Evolutionary conservation across 306 rosid genomes (phyloP).

Genomic region (Prinsepia uniflora): DNA sequence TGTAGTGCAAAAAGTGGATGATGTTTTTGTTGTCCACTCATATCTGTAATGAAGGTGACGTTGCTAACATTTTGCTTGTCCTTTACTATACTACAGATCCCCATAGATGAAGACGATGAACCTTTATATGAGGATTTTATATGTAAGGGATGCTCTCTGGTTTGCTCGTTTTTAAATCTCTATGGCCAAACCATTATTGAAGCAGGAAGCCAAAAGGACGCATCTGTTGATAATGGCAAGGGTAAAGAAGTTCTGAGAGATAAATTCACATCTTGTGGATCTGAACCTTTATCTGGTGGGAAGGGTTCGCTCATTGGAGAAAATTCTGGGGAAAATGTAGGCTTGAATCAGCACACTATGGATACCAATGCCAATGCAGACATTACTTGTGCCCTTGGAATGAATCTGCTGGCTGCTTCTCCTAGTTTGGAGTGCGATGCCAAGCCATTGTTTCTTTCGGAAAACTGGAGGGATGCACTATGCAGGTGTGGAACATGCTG

Average conservation of each 20-base stretch:
- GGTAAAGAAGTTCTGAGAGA: constrained; percentile 61
- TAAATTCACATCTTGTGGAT: not conserved
- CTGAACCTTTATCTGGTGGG: constrained; percentile 40
- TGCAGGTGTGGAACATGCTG: constrained; percentile 75
- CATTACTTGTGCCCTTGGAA: constrained; percentile 55
- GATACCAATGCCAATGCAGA: constrained; percentile 20
- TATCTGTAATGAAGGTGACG: too few species aligned
- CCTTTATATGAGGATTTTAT: constrained; percentile 83
- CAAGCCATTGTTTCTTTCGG: constrained; percentile 77
- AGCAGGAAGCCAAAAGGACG: constrained; percentile 44
- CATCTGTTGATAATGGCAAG: constrained; percentile 34
- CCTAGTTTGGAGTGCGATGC: constrained; percentile 27
- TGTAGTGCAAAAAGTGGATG: too few species aligned
- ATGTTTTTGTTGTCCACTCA: too few species aligned
- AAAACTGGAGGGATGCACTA: constrained; percentile 75
- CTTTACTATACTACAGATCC: constrained; percentile 50
- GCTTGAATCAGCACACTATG: constrained; percentile 22
- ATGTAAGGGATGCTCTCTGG: constrained; percentile 70
- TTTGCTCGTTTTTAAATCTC: constrained; percentile 56
- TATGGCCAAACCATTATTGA: constrained; percentile 62
- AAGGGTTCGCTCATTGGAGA: constrained; percentile 35
- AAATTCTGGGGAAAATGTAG: constrained; percentile 28
- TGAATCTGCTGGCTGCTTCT: constrained; percentile 39
- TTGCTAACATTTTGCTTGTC: constrained; percentile 1
- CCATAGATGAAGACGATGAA: constrained; percentile 93